Evolutionary conservation across 805 yeast genomes (phyloP).

Genomic region (Ogataea degrootiae): DNA sequence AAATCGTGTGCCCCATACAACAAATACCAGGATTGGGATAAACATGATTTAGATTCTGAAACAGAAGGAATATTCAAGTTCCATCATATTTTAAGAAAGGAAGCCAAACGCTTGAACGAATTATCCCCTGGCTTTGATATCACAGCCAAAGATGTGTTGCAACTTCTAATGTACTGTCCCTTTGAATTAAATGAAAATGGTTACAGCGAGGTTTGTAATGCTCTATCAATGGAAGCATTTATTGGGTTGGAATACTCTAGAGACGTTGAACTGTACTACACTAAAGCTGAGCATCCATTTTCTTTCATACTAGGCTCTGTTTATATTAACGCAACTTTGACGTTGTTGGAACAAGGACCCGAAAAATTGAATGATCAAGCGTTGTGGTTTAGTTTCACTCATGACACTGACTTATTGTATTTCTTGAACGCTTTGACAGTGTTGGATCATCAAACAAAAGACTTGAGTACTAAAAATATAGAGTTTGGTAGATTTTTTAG

Average conservation of each 20-base stretch:
- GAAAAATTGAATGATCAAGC: slow-evolving; percentile 19
- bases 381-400: slow-evolving; percentile 68
- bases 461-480: slow-evolving; percentile 35
- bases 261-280: slow-evolving; percentile 57
- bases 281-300: slow-evolving; percentile 52
- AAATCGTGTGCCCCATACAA: slow-evolving; percentile 38
- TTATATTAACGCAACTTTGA: slow-evolving; percentile 43
- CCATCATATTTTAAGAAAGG: slow-evolving; percentile 40
- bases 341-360: slow-evolving; percentile 21
- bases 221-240: slow-evolving; percentile 67
- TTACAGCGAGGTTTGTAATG: slow-evolving; percentile 57
- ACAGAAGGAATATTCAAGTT: slow-evolving; percentile 12
- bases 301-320: slow-evolving; percentile 59
- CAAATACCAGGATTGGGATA: slow-evolving; percentile 11
- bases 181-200: slow-evolving; percentile 72
- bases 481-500: slow-evolving; percentile 40
- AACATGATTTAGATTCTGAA: slow-evolving; percentile 11
- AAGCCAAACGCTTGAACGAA: slow-evolving; percentile 52
- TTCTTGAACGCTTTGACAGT: slow-evolving; percentile 64
- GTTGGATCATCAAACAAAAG: slow-evolving; percentile 34
- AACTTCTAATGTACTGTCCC: slow-evolving; percentile 62
- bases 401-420: slow-evolving; percentile 64
- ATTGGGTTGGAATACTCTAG: slow-evolving; percentile 54
- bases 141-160: slow-evolving; percentile 46
- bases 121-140: slow-evolving; percentile 52